Percentiles rank a stretch among this genome's conserved stretches.
Conservation (phyloP, 768 basidiomycete genomes). For the Tephrocybe sp. region DNA sequence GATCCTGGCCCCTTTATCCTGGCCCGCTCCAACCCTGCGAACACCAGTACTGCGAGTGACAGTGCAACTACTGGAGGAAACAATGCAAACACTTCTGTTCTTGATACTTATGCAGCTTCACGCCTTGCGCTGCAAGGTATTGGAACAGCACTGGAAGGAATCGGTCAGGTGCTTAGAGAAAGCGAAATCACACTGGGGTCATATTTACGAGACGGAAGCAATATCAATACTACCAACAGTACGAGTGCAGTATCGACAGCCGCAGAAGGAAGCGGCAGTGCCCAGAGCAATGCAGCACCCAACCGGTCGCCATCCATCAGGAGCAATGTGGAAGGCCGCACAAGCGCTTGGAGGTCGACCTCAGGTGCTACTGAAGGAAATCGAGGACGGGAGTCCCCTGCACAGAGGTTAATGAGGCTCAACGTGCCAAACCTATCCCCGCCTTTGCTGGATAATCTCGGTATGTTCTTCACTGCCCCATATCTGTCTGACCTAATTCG, state of each 20-base stretch:
- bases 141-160: conserved; percentile 12
- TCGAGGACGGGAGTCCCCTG: not conserved
- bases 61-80: not conserved
- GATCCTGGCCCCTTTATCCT: not conserved
- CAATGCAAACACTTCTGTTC: not conserved
- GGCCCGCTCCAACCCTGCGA: not conserved
- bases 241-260: not conserved
- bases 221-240: not conserved
- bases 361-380: not conserved
- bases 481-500: not conserved
- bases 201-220: conserved; percentile 6
- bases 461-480: not conserved
- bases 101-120: conserved; percentile 8
- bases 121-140: conserved; percentile 10
- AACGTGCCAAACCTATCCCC: conserved; percentile 3
- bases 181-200: conserved; percentile 14
- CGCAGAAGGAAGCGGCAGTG: not conserved
- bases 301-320: not conserved
- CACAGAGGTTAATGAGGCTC: conserved; percentile 2
- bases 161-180: conserved; percentile 13
- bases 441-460: conserved; percentile 7
- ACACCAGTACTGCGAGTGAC: not conserved
- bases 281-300: not conserved
- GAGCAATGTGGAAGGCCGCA: not conserved
- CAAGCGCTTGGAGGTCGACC: conserved; percentile 9